A percentile compares a stretch with the other conserved stretches of the same genome.
phyloP scores from a whole-genome alignment of 768 basidiomycete genomes.

The Clitopilus passeckerianus region DNA sequence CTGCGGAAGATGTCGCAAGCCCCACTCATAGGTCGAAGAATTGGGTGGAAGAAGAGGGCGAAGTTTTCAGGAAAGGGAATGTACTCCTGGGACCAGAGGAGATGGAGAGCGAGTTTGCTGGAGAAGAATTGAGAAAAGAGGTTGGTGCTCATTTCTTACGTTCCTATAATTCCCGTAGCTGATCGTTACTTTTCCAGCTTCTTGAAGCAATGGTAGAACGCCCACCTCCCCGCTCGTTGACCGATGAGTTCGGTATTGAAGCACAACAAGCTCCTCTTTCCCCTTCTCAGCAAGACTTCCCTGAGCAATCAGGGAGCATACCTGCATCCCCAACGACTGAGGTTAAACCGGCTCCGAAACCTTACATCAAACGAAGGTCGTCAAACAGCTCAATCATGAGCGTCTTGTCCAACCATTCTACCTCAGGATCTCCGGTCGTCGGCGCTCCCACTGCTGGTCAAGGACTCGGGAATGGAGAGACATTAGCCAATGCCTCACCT shows the following conservation, averaged over 20 bases:
- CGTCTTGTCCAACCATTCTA: conserved; percentile 7
- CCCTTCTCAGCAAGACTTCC: conserved; percentile 11
- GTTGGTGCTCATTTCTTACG: conserved; percentile 28
- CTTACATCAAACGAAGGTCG: conserved; percentile 58
- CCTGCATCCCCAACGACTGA: conserved; percentile 21
- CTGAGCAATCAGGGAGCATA: conserved; percentile 15
- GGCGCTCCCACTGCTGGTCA: background rate
- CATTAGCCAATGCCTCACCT: background rate
- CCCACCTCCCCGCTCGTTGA: conserved; percentile 68
- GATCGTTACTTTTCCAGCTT: conserved; percentile 38
- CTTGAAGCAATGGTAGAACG: conserved; percentile 85
- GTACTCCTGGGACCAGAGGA: conserved; percentile 78
- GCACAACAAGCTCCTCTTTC: conserved; percentile 9
- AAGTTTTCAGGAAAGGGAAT: conserved; percentile 90
- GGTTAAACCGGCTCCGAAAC: conserved; percentile 44
- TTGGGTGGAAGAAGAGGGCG: conserved; percentile 93
- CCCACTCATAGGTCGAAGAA: conserved; percentile 49
- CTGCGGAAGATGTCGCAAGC: conserved; percentile 27
- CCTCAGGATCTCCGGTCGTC: background rate
- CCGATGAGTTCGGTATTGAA: conserved; percentile 55
- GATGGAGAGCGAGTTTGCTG: conserved; percentile 85
- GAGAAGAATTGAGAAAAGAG: conserved; percentile 84
- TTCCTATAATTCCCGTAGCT: background rate
- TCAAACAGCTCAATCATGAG: conserved; percentile 39
- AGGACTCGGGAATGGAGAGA: background rate